Evolutionary conservation across 768 basidiomycete species (phyloP).

Genomic region (Tricholoma sp.): DNA sequence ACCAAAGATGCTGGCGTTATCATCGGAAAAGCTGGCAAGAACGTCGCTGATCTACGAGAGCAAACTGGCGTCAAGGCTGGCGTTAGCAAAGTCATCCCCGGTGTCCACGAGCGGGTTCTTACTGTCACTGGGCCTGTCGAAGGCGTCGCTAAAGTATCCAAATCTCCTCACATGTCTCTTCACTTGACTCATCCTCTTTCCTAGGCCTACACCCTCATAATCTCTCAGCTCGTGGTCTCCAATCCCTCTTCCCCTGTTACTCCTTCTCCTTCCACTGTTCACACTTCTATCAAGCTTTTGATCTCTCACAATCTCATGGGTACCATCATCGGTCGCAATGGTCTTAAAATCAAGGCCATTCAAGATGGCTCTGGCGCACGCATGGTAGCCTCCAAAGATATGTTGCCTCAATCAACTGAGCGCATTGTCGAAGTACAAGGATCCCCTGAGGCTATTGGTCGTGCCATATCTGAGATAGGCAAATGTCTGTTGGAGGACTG

Average conservation of each 20-base stretch:
- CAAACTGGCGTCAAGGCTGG: constrained; percentile 97
- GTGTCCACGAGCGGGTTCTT: constrained; percentile 97
- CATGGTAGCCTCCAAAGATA: constrained; percentile 98
- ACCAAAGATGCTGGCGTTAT: constrained; percentile 98
- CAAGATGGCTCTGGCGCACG: constrained; percentile 94
- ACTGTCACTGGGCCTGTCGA: constrained; percentile 91
- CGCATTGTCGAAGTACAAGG: constrained; percentile 98
- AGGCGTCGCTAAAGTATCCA: constrained; percentile 80
- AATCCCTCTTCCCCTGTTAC: constrained; percentile 69
- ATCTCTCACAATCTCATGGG: constrained; percentile 99
- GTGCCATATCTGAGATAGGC: constrained; percentile 93
- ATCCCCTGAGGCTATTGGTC: constrained; percentile 84
- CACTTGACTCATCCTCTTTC: constrained; percentile 10
- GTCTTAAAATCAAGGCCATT: constrained; percentile 98
- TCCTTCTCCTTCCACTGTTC: constrained; percentile 64
- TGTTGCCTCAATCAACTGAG: constrained; percentile 98
- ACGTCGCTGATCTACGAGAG: constrained; percentile 94
- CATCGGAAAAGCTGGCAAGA: constrained; percentile 95
- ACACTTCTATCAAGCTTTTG: constrained; percentile 92
- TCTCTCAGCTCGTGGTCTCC: constrained; percentile 82
- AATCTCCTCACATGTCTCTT: constrained; percentile 1
- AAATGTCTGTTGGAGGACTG: constrained; percentile 95
- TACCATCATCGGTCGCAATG: constrained; percentile 92
- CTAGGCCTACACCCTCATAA: constrained; percentile 93
- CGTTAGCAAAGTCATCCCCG: constrained; percentile 96